A percentile compares a stretch with the other conserved stretches of the same genome.
Conservation (phyloP, 768 basidiomycete genomes). For the Amanita rubescens region DNA sequence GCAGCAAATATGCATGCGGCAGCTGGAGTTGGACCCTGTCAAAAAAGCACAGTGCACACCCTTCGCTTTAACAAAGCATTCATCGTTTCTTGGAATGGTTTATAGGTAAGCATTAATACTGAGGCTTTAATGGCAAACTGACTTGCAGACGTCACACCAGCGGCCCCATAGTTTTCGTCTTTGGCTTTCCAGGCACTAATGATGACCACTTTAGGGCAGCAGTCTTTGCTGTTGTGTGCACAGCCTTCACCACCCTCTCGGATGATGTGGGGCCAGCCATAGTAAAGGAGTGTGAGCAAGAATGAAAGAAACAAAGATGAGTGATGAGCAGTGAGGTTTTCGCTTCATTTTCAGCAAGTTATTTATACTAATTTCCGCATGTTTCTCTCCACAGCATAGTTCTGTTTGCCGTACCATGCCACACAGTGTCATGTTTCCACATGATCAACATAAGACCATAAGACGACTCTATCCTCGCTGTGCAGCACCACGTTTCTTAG, state of each 20-base stretch:
- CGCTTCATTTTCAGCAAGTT: neutral
- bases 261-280: neutral
- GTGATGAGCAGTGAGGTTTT: neutral
- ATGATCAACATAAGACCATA: no score
- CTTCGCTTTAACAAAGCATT: neutral
- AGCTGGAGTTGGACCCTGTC: neutral
- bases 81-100: neutral
- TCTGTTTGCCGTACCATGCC: neutral
- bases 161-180: neutral
- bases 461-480: no score
- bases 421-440: neutral
- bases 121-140: neutral
- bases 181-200: neutral
- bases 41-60: neutral
- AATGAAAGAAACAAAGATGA: neutral
- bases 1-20: neutral
- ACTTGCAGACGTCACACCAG: slow-evolving; percentile 3
- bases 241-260: neutral
- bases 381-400: neutral
- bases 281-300: neutral
- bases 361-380: neutral
- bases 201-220: neutral
- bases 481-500: no score
- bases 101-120: neutral
- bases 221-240: neutral